A percentile compares a stretch with the other conserved stretches of the same genome.
Evolutionary conservation across 768 basidiomycete genomes (phyloP).

Genomic region (Pleurotus cornucopiae): DNA sequence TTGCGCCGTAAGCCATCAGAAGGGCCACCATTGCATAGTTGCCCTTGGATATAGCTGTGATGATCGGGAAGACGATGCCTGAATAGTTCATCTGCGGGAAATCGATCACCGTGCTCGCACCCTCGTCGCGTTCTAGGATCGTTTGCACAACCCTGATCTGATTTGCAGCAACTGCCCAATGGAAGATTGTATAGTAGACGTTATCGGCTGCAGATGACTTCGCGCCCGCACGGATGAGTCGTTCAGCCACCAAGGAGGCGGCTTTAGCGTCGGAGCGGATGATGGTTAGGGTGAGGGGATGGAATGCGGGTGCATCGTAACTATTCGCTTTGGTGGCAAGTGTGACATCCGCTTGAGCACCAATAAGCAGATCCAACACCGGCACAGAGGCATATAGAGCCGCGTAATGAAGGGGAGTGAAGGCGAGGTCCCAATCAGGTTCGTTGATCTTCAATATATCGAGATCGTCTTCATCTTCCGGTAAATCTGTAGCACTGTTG

Average conservation of each 20-base stretch:
- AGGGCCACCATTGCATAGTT: conserved; percentile 32
- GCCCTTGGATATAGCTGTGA: conserved; percentile 27
- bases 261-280: conserved; percentile 32
- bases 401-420: conserved; percentile 49
- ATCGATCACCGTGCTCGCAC: conserved; percentile 32
- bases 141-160: conserved; percentile 34
- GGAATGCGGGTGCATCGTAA: conserved; percentile 21
- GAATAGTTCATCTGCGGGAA: conserved; percentile 27
- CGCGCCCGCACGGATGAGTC: conserved; percentile 36
- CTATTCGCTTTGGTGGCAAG: conserved; percentile 25
- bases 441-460: conserved; percentile 54
- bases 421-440: conserved; percentile 56
- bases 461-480: conserved; percentile 42
- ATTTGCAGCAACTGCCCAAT: conserved; percentile 29
- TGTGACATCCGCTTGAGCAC: conserved; percentile 42
- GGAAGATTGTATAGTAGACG: conserved; percentile 35
- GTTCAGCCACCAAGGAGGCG: conserved; percentile 32
- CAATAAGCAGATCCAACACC: conserved; percentile 42
- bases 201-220: conserved; percentile 37
- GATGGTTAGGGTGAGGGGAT: conserved; percentile 36
- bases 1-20: conserved; percentile 38
- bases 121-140: conserved; percentile 37
- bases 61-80: conserved; percentile 30
- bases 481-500: conserved; percentile 30
- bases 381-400: conserved; percentile 40